Evolutionary conservation across 1,284 basidiomycete genomes (phyloP), one percentile per base, ranked within the genome.

Genomic region (Ceratobasidium sp.): DNA sequence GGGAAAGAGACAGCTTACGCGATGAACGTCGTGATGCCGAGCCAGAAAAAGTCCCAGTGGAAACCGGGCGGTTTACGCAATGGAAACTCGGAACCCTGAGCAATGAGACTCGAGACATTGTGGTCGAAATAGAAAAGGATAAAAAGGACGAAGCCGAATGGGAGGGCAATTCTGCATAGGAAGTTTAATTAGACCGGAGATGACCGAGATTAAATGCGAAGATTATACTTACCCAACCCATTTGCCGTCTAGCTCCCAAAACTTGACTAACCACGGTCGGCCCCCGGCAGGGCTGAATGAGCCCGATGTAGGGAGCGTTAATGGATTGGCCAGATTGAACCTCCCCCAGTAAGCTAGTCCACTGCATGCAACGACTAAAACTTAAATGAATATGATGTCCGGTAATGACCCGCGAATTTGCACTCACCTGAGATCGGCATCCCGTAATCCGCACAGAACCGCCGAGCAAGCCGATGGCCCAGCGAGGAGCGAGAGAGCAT

Each of bases 1-100:
- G 38, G 11, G 55, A 54, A 14, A n/a, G 30, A 28, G 26, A 28
- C 23, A 8, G 35, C 66, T 46, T 26, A 69, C 66, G 96, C 91
- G 59, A 98, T 88, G 78, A 98, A 93, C 0, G 96, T 98, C 0
- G 94, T 96, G 75, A 97, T 85, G 2, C 96, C 97, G 16, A 99
- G 88, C 3, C 96, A 84, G 84, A 95, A 92, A 79, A 94, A 93
- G 79, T 94, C 92, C 77, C 88, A 74, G 57, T 75, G 73, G 55
- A 74, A 76, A 21, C 73, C 71, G 0, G 96, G 91, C 0, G 96
- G 96, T 78, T 97, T 96, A 30, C 88, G 87, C 3, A 99, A 85
- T 0, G 96, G 96, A 78, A 95, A 98, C 75, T 93, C 89, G 1
- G 94, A 89, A 0, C 94, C 92, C 82, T 98, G 96, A 0, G 96